phyloP scores from a whole-genome alignment of 768 basidiomycete species.

The Cystobasidium ongulense region DNA sequence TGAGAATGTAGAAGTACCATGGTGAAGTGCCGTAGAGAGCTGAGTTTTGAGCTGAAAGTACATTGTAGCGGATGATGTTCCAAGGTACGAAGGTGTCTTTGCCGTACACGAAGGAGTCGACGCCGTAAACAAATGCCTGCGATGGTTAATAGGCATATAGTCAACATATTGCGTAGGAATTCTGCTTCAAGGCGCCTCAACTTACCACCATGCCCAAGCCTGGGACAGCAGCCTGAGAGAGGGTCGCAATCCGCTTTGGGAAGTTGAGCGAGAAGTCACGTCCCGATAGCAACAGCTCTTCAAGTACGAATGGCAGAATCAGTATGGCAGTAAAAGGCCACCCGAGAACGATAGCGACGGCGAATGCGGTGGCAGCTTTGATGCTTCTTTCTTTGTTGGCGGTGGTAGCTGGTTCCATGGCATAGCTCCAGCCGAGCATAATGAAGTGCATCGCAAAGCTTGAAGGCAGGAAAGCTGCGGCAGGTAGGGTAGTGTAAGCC shows the following conservation, averaged over 20 bases:
- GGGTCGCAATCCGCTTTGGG: neutral
- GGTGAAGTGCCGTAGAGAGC: slow-evolving; percentile 87
- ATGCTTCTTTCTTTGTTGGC: slow-evolving; percentile 52
- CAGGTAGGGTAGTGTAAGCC: slow-evolving; percentile 5
- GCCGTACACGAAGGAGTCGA: slow-evolving; percentile 84
- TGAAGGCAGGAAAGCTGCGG: slow-evolving; percentile 80
- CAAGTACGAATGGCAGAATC: slow-evolving; percentile 77
- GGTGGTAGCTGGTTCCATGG: slow-evolving; percentile 45
- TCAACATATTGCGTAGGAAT: too few relatives aligned
- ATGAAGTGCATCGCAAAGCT: slow-evolving; percentile 89
- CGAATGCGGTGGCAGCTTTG: slow-evolving; percentile 62
- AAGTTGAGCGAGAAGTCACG: neutral
- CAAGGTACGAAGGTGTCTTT: slow-evolving; percentile 70
- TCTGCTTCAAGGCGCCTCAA: neutral
- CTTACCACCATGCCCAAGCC: neutral
- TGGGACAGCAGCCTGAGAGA: neutral
- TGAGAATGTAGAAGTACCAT: slow-evolving; percentile 73
- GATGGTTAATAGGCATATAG: too few relatives aligned
- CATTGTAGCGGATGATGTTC: slow-evolving; percentile 90
- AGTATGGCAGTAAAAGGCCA: slow-evolving; percentile 94
- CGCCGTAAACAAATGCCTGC: slow-evolving; percentile 70
- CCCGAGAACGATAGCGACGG: slow-evolving; percentile 75
- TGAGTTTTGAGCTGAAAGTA: slow-evolving; percentile 72
- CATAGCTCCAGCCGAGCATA: slow-evolving; percentile 65
- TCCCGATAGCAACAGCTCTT: slow-evolving; percentile 55